Evolutionary conservation across 495 filamentous ascomycete genomes (phyloP).

Genomic region (Oidiodendron maius): DNA sequence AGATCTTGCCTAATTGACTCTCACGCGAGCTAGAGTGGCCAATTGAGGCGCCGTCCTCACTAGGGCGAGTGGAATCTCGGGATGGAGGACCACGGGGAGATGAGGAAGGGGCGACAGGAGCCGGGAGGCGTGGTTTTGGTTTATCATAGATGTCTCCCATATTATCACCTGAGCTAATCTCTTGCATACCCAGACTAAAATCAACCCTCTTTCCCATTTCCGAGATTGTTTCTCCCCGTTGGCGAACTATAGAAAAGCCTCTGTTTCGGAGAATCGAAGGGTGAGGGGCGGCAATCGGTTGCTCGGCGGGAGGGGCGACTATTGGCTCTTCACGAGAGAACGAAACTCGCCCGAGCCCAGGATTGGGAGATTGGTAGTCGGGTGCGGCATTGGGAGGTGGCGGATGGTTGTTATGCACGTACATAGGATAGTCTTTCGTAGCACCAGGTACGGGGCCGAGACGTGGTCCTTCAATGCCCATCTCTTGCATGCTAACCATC

Average conservation of each 20-base stretch:
- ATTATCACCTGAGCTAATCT: conserved; percentile 52
- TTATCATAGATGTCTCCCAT: conserved; percentile 67
- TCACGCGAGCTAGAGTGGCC: conserved; percentile 17
- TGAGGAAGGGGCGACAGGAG: background rate
- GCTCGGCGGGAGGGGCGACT: conserved; percentile 35
- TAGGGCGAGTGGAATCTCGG: background rate
- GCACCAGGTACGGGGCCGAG: conserved; percentile 59
- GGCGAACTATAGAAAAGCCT: conserved; percentile 31
- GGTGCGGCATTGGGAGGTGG: background rate
- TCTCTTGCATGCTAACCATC: conserved; percentile 77
- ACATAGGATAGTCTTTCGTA: conserved; percentile 42
- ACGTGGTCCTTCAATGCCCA: conserved; percentile 83
- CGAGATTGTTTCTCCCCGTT: conserved; percentile 55
- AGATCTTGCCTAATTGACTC: background rate
- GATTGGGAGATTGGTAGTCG: conserved; percentile 4
- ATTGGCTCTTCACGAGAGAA: conserved; percentile 27
- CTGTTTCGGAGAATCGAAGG: conserved; percentile 50
- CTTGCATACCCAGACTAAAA: conserved; percentile 67
- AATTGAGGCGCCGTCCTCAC: conserved; percentile 4
- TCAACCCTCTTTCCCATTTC: conserved; percentile 61
- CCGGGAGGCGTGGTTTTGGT: conserved; percentile 17
- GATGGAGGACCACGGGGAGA: background rate
- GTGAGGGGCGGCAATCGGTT: conserved; percentile 16
- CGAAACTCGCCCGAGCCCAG: conserved; percentile 14
- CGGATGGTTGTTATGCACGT: conserved; percentile 22